A percentile compares a stretch with the other conserved stretches of the same genome.
These are phyloP conservation scores for Blastocystis sp. DNA, from an alignment of 352 stramenopile species.

Conservation along the genomic window DNA sequence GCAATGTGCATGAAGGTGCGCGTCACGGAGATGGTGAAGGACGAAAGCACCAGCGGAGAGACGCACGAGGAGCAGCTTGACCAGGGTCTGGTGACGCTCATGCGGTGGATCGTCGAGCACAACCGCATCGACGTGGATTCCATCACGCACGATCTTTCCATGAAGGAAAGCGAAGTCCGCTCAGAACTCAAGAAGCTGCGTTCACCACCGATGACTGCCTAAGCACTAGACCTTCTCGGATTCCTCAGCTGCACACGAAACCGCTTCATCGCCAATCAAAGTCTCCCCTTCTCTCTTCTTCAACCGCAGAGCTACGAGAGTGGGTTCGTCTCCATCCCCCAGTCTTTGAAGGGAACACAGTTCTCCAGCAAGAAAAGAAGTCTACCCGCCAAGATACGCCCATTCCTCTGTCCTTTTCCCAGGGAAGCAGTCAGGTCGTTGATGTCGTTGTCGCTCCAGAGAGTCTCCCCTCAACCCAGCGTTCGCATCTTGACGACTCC, in stretches of 20 bases:
- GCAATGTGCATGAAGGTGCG: constrained; percentile 44
- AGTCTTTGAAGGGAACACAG: background rate
- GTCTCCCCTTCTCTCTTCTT: background rate
- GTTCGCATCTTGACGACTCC: background rate
- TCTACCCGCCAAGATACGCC: background rate
- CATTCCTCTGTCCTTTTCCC: background rate
- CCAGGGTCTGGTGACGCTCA: background rate
- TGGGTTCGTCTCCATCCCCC: background rate
- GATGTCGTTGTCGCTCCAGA: constrained; percentile 1
- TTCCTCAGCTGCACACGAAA: background rate
- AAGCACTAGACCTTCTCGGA: background rate
- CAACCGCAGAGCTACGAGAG: background rate
- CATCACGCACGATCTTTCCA: background rate
- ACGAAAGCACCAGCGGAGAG: background rate
- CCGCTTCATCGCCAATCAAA: background rate
- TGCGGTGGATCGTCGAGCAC: background rate
- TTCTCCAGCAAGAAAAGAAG: background rate
- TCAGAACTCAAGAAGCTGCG: background rate
- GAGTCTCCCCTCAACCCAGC: background rate
- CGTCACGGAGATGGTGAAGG: background rate
- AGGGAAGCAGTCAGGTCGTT: background rate
- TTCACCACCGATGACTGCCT: background rate
- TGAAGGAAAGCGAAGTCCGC: constrained; percentile 4
- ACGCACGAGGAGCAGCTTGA: background rate
- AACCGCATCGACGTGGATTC: background rate